phyloP scores from a whole-genome alignment of 495 filamentous ascomycete genomes.

The Trichocladium antarcticum region DNA sequence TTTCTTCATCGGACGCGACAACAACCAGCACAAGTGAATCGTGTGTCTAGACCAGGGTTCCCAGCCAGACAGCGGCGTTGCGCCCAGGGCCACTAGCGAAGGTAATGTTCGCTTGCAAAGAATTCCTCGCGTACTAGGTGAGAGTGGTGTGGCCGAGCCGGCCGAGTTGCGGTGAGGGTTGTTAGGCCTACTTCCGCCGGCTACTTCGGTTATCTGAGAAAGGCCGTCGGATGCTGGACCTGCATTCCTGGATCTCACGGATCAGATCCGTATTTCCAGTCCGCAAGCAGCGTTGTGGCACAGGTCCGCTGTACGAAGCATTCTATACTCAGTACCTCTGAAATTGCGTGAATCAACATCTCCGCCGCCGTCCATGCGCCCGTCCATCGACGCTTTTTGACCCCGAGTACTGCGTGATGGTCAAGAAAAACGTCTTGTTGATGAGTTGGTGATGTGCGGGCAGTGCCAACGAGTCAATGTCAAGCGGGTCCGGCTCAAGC shows the following conservation, averaged over 20 bases:
- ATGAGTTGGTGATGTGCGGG: slow-evolving; percentile 27
- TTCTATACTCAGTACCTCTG: too few species aligned
- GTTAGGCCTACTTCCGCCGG: slow-evolving; percentile 5
- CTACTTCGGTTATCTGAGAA: slow-evolving; percentile 10
- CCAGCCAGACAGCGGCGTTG: too few species aligned
- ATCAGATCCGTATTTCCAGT: not conserved
- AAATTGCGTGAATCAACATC: not conserved
- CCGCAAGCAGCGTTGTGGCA: too few species aligned
- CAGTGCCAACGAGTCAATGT: slow-evolving; percentile 26
- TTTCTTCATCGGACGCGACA: too few species aligned
- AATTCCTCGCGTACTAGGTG: too few species aligned
- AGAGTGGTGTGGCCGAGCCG: slow-evolving; percentile 7
- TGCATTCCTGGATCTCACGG: slow-evolving; percentile 12
- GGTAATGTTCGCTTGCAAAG: too few species aligned
- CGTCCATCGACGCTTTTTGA: not conserved
- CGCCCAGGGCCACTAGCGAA: too few species aligned
- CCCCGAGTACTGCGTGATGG: too few species aligned
- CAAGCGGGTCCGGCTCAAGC: slow-evolving; percentile 19
- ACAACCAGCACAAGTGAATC: too few species aligned
- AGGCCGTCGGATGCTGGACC: slow-evolving; percentile 14
- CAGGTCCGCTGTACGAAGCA: too few species aligned
- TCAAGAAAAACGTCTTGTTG: too few species aligned
- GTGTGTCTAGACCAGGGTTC: too few species aligned
- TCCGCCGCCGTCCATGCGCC: not conserved
- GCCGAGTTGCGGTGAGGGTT: slow-evolving; percentile 20